Conservation (phyloP, 2,329 filamentous ascomycete genomes). For the Xylaria sp. region DNA sequence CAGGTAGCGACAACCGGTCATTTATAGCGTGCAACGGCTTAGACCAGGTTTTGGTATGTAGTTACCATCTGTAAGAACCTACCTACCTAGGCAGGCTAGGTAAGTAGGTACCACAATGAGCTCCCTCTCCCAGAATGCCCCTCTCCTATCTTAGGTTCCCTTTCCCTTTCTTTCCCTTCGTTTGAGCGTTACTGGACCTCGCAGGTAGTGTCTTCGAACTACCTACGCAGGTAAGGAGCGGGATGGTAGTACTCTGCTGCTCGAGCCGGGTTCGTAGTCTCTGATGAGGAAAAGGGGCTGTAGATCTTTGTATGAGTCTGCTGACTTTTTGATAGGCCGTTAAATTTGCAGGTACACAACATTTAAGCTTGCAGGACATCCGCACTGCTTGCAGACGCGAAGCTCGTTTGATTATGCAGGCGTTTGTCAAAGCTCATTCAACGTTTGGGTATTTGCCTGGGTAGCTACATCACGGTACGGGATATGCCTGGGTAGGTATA, state of each 20-base stretch:
- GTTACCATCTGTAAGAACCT: too few species aligned
- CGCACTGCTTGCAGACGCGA: background rate
- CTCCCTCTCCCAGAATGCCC: background rate
- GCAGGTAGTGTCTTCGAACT: background rate
- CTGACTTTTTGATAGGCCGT: constrained; percentile 6
- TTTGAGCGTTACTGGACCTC: background rate
- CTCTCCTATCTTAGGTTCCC: background rate
- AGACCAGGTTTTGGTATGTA: background rate
- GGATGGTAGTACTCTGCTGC: background rate
- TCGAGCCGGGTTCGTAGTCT: background rate
- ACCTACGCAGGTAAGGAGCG: background rate
- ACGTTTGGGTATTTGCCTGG: too few species aligned
- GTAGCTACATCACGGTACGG: background rate
- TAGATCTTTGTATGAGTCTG: constrained; percentile 9
- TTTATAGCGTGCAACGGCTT: constrained; percentile 10
- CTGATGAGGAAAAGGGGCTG: constrained; percentile 12
- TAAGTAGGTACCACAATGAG: background rate
- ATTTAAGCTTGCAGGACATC: constrained; percentile 12
- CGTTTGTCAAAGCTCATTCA: constrained; percentile 5
- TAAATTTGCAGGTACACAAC: constrained; percentile 11
- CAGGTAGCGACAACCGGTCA: constrained; percentile 1
- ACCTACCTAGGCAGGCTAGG: too few species aligned
- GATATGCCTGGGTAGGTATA: background rate
- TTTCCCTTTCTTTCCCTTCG: background rate
- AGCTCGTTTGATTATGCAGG: constrained; percentile 15